Evolutionary conservation across 805 yeast species (phyloP).

Genomic region (Lipomyces kockii): DNA sequence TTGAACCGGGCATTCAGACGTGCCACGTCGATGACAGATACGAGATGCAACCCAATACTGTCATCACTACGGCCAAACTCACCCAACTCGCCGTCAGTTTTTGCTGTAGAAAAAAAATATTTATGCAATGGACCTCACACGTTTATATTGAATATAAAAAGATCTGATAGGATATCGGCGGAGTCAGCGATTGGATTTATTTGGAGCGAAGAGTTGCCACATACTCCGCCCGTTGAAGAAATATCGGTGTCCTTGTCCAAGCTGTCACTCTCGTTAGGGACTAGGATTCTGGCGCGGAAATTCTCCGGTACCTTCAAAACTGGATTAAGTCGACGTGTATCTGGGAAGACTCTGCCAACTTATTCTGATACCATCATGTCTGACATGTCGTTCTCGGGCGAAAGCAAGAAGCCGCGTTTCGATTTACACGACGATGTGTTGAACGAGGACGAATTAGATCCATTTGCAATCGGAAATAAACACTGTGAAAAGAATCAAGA

Average conservation of each 20-base stretch:
- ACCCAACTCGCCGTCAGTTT: not conserved
- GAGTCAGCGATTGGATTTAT: slow-evolving; percentile 14
- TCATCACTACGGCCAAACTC: not conserved
- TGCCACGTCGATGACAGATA: slow-evolving; percentile 5
- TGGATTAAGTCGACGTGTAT: slow-evolving; percentile 8
- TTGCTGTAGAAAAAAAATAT: not conserved
- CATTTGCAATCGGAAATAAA: not conserved
- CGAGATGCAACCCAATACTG: not conserved
- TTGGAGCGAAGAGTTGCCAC: slow-evolving; percentile 24
- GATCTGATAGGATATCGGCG: slow-evolving; percentile 17
- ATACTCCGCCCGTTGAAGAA: not conserved
- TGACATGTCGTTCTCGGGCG: not conserved
- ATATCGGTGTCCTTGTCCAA: not conserved
- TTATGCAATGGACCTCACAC: not conserved
- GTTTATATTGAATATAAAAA: slow-evolving; percentile 20
- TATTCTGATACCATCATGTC: slow-evolving; percentile 1
- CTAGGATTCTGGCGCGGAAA: slow-evolving; percentile 12
- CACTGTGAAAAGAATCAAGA: slow-evolving; percentile 4
- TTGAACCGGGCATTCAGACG: slow-evolving; percentile 9
- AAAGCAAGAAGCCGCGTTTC: not conserved
- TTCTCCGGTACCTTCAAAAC: slow-evolving; percentile 14
- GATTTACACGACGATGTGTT: not conserved
- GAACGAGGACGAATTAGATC: not conserved
- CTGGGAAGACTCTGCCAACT: not conserved
- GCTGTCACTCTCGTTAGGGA: not conserved